These are phyloP conservation scores for Leccinum boreale DNA, from an alignment of 768 basidiomycete genomes.

Conservation along the genomic window DNA sequence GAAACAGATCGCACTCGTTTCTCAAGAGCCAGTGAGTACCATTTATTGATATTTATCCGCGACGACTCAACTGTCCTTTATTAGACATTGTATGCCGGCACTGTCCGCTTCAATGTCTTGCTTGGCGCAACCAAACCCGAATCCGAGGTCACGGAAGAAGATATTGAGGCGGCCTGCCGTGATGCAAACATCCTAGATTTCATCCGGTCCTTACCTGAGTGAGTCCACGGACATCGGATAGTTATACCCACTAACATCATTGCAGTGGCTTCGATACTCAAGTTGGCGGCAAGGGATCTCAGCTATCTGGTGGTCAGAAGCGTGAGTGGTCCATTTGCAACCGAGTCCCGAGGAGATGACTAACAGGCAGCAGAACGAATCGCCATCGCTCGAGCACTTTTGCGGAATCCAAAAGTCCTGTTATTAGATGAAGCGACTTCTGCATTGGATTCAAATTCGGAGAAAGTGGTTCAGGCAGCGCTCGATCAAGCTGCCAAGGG, in stretches of 20 bases:
- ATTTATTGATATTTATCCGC: constrained; percentile 4
- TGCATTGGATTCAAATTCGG: constrained; percentile 86
- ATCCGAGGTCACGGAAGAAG: constrained; percentile 78
- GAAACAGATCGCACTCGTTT: constrained; percentile 84
- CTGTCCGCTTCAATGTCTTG: constrained; percentile 86
- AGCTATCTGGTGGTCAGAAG: constrained; percentile 87
- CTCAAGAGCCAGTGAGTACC: constrained; percentile 65
- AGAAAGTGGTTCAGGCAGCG: constrained; percentile 93
- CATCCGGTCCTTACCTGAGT: constrained; percentile 82
- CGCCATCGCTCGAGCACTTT: constrained; percentile 89
- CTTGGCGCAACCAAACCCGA: constrained; percentile 79
- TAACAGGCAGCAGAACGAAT: constrained; percentile 46
- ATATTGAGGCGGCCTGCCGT: constrained; percentile 83
- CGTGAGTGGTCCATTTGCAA: constrained; percentile 40
- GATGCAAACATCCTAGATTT: constrained; percentile 92
- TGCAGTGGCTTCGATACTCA: constrained; percentile 84
- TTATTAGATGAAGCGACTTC: constrained; percentile 89
- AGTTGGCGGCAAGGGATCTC: constrained; percentile 87
- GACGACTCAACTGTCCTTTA: not conserved
- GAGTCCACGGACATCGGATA: constrained; percentile 27
- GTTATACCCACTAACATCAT: constrained; percentile 8
- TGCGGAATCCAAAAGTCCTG: constrained; percentile 86
- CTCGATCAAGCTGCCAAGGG: constrained; percentile 90
- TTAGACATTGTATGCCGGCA: constrained; percentile 81
- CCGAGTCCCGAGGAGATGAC: not conserved